Conservation (phyloP, 1,139 yeast species). For the Taphrina confusa region DNA sequence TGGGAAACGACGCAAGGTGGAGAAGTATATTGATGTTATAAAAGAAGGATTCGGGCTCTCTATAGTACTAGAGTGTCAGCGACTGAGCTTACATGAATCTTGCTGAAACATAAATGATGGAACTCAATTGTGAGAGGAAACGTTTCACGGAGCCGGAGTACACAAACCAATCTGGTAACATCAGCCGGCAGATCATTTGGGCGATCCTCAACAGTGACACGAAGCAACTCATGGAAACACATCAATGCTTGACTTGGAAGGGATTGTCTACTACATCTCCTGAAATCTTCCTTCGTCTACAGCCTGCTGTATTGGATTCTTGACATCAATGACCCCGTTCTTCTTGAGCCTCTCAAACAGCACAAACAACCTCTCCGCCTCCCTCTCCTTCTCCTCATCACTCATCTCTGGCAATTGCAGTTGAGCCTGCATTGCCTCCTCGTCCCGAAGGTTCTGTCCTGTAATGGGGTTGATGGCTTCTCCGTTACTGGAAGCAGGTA, state of each 20-base stretch:
- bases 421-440: conserved; percentile 31
- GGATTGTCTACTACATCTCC: conserved; percentile 32
- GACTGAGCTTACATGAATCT: too few relatives aligned
- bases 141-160: conserved; percentile 9
- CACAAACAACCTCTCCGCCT: conserved; percentile 56
- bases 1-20: too few relatives aligned
- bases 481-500: conserved; percentile 15
- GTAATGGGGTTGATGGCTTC: conserved; percentile 44
- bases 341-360: conserved; percentile 52
- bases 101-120: too few relatives aligned
- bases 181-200: conserved; percentile 1
- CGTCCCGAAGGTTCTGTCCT: conserved; percentile 42
- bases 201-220: too few relatives aligned
- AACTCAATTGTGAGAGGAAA: too few relatives aligned
- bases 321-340: conserved; percentile 53
- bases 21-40: too few relatives aligned
- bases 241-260: too few relatives aligned
- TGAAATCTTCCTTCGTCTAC: conserved; percentile 41
- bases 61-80: too few relatives aligned
- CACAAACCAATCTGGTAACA: not conserved
- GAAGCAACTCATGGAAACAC: too few relatives aligned
- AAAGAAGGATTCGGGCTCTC: too few relatives aligned
- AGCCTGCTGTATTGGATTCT: conserved; percentile 47
- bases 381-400: conserved; percentile 57
- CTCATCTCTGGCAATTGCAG: conserved; percentile 47